Base-by-base conservation (phyloP, 352 stramenopile species). In the Globisporangium paroecandrum region DNA sequence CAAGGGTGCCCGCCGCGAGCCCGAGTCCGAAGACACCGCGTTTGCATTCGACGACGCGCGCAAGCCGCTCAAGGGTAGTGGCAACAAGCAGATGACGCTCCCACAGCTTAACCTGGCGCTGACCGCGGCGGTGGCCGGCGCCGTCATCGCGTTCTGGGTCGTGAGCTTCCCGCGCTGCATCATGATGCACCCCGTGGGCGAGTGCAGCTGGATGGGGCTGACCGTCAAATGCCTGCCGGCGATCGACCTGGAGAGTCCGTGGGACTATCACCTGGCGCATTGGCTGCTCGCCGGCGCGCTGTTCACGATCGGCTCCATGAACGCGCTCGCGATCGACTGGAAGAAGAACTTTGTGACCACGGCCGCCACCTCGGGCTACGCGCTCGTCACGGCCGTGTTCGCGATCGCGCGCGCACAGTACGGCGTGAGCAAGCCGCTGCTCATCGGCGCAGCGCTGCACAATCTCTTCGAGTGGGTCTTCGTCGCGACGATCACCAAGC, bases 381-480 rank as follows among this genome's bases (percentile, higher is more conserved):
- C 55, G 38, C n/a, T 62, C 53, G 55, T 68, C 24, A 68, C 63
- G 18, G 56, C 54, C 4, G 29, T 27, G 25, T 68, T 68, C 25
- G 63, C 63, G 20, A 54, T 68, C 54, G 58, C 58, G 15, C 63
- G 63, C 13, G 63, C 63, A 8, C 53, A 68, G 63, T 68, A 63
- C 25, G 54, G 63, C 54, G 15, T 63, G 15, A 49, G 38, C n/a
- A 63, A 68, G 63, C 63, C 54, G 10, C 54, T 68, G 38, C 43
- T 68, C 10, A 20, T 68, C n/a, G 63, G 63, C 36, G 63, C 63
- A 9, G 63, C 63, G 63, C 53, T 68, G 54, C 63, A 68, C 63
- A 68, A 68, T 54, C 22, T 62, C 18, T 68, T 68, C 25, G 63
- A 68, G 43, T 68, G 63, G 63, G n/a, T 68, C 25, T 68, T 68